Base-by-base conservation (phyloP, 2,329 filamentous ascomycete species). In the Graphiopsis chlorocephala region DNA sequence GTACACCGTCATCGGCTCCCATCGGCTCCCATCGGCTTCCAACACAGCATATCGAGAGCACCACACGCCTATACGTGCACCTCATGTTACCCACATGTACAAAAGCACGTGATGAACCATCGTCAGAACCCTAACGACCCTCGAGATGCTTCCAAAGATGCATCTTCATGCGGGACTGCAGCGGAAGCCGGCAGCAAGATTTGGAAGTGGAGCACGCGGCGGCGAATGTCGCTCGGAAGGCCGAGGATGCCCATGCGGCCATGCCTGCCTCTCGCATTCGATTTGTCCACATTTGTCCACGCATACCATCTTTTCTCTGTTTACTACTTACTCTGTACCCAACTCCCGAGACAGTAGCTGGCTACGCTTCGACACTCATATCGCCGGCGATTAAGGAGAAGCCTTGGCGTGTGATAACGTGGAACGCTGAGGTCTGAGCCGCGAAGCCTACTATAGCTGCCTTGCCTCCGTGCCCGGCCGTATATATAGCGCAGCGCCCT, bases 341-440 rank as follows among this genome's bases (percentile, higher is more conserved):
- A 17, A 26, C 12, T 17, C 6, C 10, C 15, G 48, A 52, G 48
- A 52, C 48, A 17, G 12, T 52, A 52, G 48, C 48, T 52, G 48
- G 48, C 26, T 52, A 52, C 48, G 25, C 15, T 26, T 52, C 48
- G 15, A 52, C 5, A 29, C 48, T 10, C 17, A 8, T n/a, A 52
- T 17, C 48, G 48, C 25, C 48, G 23, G 20, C 11, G 23, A 35
- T 55, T 42, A 53, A 55, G 59, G 48, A 50, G 59, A 62, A 62
- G 48, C 48, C 48, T 45, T 45, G 59, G 59, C 31, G n/a, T 29
- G 35, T 28, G n/a, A n/a, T n/a, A 42, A 35, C 28, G 25, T 48
- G 45, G 28, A 38, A n/a, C 29, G 26, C 29, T 61, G 58, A 52
- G 45, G 45, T 61, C 58, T 61, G 58, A 61, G 58, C 58, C 58